phyloP scores from a whole-genome alignment of 495 filamentous ascomycete species.

The Penicillium manginii region DNA sequence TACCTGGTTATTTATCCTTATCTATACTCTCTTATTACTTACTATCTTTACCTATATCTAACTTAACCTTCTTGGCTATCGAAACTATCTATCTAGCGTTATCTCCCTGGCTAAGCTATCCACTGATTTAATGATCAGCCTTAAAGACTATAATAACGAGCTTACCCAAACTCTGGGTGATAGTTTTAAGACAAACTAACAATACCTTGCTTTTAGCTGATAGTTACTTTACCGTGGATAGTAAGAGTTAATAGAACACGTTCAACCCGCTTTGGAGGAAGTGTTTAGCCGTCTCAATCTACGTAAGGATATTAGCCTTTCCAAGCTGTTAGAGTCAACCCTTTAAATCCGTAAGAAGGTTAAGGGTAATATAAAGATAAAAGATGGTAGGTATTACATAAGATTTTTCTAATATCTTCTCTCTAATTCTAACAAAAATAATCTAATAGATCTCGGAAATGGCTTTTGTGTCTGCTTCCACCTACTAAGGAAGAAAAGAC shows the following conservation, averaged over 20 bases:
- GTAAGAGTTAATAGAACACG: conserved; percentile 75
- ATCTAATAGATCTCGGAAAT: conserved; percentile 53
- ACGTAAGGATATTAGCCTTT: conserved; percentile 80
- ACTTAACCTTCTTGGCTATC: conserved; percentile 92
- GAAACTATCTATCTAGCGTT: conserved; percentile 93
- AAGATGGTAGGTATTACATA: conserved; percentile 53
- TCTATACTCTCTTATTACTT: conserved; percentile 88
- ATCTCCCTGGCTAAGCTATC: conserved; percentile 78
- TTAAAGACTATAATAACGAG: conserved; percentile 89
- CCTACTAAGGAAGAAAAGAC: conserved; percentile 73
- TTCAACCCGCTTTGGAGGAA: conserved; percentile 79
- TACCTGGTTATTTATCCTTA: conserved; percentile 83
- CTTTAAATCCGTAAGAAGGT: conserved; percentile 78
- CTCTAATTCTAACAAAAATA: conserved; percentile 5
- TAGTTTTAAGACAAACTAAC: conserved; percentile 91
- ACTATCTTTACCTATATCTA: conserved; percentile 93
- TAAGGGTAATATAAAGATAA: conserved; percentile 74
- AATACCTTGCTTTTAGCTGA: conserved; percentile 96
- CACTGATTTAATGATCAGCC: conserved; percentile 67
- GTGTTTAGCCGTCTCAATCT: conserved; percentile 84
- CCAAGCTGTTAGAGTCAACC: conserved; percentile 77
- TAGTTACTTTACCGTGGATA: conserved; percentile 94
- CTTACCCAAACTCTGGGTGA: conserved; percentile 78
- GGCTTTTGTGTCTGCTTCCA: conserved; percentile 86
- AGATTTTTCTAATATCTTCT: background rate